Evolutionary conservation across 192 early-diverging fungal species (phyloP).

Genomic region (Backusella parvicylindrica): DNA sequence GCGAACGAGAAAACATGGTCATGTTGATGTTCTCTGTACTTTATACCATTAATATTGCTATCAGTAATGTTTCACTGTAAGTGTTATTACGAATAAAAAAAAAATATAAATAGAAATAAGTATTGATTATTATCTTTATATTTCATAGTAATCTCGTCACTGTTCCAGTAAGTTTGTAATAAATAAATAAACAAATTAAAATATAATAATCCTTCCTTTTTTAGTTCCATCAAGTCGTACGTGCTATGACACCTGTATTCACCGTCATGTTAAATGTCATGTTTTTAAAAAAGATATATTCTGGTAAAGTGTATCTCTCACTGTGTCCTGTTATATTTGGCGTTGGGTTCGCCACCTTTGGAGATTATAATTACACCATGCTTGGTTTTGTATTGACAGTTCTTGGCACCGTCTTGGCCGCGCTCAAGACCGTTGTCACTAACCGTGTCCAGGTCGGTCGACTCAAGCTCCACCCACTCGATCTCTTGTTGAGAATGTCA

Average conservation of each 20-base stretch:
- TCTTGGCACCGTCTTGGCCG: slow-evolving; percentile 72
- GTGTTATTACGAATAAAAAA: slow-evolving; percentile 26
- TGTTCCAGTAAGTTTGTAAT: slow-evolving; percentile 28
- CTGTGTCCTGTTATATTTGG: slow-evolving; percentile 69
- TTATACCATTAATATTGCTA: slow-evolving; percentile 88
- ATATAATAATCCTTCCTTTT: slow-evolving; percentile 8
- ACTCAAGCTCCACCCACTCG: slow-evolving; percentile 77
- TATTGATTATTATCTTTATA: background rate
- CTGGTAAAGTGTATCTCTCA: slow-evolving; percentile 54
- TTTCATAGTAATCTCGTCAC: slow-evolving; percentile 26
- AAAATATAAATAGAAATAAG: slow-evolving; percentile 26
- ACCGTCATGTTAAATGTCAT: slow-evolving; percentile 66
- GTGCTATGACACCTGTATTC: slow-evolving; percentile 80
- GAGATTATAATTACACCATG: slow-evolving; percentile 73
- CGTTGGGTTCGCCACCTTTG: slow-evolving; percentile 79
- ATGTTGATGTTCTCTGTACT: slow-evolving; percentile 80
- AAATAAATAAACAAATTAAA: background rate
- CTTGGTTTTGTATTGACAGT: slow-evolving; percentile 77
- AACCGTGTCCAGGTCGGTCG: slow-evolving; percentile 77
- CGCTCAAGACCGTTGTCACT: slow-evolving; percentile 81
- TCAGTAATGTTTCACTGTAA: slow-evolving; percentile 80
- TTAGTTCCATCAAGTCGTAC: slow-evolving; percentile 77
- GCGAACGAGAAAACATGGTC: slow-evolving; percentile 54
- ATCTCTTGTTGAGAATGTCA: slow-evolving; percentile 76
- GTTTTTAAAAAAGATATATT: slow-evolving; percentile 54